Percentiles rank a stretch among this genome's conserved stretches.
These are phyloP conservation scores for Aspergillus unguis DNA, from an alignment of 2,329 filamentous ascomycete species.

Conservation along the genomic window DNA sequence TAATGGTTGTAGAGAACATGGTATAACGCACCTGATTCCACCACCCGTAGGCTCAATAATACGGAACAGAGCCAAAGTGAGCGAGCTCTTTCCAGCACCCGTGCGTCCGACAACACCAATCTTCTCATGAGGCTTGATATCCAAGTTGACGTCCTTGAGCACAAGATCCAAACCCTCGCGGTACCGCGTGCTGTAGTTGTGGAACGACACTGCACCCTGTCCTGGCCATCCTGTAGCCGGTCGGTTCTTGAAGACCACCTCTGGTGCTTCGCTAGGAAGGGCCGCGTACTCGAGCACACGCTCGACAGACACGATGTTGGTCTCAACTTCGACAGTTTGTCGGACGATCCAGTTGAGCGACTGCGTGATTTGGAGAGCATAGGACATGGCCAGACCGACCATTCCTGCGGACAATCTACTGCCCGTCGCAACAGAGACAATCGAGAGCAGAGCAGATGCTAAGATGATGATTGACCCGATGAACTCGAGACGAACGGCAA, in stretches of 20 bases:
- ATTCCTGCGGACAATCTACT: conserved; percentile 65
- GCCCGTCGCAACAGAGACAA: conserved; percentile 71
- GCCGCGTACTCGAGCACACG: conserved; percentile 92
- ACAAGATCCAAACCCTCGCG: conserved; percentile 86
- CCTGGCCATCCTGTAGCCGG: conserved; percentile 90
- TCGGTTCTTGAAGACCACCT: conserved; percentile 82
- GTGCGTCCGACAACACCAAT: conserved; percentile 96
- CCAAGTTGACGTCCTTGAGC: conserved; percentile 84
- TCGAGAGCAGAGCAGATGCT: conserved; percentile 74
- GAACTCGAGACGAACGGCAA: conserved; percentile 91
- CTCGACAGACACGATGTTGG: conserved; percentile 99
- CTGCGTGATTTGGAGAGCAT: conserved; percentile 93
- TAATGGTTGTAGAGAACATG: conserved; percentile 1
- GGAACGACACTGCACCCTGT: conserved; percentile 81
- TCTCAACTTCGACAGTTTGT: conserved; percentile 99
- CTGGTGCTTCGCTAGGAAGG: conserved; percentile 88
- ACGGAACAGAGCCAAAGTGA: conserved; percentile 89
- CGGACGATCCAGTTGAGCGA: conserved; percentile 99
- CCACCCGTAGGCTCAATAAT: conserved; percentile 87
- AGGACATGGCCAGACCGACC: conserved; percentile 94
- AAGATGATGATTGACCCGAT: conserved; percentile 93
- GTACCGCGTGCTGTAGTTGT: conserved; percentile 92
- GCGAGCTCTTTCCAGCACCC: conserved; percentile 90
- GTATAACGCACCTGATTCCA: conserved; percentile 56
- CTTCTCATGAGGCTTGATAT: conserved; percentile 96